A percentile compares a stretch with the other conserved stretches of the same genome.
Evolutionary conservation across 176 grass and related monocot species (phyloP).

Genomic region (Panicum miliaceum): DNA sequence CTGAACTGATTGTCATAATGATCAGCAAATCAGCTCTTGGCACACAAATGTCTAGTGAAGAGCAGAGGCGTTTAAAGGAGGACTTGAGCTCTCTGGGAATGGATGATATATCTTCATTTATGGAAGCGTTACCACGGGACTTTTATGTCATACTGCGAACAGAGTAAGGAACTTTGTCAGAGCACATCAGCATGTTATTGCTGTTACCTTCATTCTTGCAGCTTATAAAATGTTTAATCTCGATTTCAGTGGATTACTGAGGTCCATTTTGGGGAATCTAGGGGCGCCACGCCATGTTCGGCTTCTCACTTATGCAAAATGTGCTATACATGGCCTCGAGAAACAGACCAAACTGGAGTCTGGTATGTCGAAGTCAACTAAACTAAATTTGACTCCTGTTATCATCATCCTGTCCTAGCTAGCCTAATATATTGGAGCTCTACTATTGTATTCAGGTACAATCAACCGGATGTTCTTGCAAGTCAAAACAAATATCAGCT

Average conservation of each 20-base stretch:
- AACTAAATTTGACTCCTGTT: not conserved
- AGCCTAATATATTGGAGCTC: slow-evolving; percentile 1
- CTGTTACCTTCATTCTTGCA: slow-evolving; percentile 28
- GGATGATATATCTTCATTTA: slow-evolving; percentile 90
- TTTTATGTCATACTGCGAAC: slow-evolving; percentile 80
- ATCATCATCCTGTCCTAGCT: not conserved
- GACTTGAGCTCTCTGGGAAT: slow-evolving; percentile 72
- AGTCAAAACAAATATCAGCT: slow-evolving; percentile 59
- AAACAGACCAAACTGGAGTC: slow-evolving; percentile 53
- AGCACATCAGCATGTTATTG: slow-evolving; percentile 9
- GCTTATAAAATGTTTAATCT: slow-evolving; percentile 33
- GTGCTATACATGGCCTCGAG: slow-evolving; percentile 76
- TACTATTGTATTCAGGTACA: slow-evolving; percentile 53
- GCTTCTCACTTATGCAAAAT: slow-evolving; percentile 84
- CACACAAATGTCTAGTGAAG: slow-evolving; percentile 79
- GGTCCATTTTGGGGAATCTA: slow-evolving; percentile 79
- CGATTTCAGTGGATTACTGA: slow-evolving; percentile 73
- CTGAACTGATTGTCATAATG: slow-evolving; percentile 21
- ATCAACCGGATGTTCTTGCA: slow-evolving; percentile 36
- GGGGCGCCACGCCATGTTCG: slow-evolving; percentile 70
- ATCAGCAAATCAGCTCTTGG: slow-evolving; percentile 83
- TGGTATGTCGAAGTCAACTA: slow-evolving; percentile 32
- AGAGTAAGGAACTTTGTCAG: slow-evolving; percentile 57
- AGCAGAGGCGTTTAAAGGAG: slow-evolving; percentile 68
- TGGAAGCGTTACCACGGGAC: slow-evolving; percentile 87